Evolutionary conservation across 768 basidiomycete species (phyloP).

Genomic region (Clitopilus passeckerianus): DNA sequence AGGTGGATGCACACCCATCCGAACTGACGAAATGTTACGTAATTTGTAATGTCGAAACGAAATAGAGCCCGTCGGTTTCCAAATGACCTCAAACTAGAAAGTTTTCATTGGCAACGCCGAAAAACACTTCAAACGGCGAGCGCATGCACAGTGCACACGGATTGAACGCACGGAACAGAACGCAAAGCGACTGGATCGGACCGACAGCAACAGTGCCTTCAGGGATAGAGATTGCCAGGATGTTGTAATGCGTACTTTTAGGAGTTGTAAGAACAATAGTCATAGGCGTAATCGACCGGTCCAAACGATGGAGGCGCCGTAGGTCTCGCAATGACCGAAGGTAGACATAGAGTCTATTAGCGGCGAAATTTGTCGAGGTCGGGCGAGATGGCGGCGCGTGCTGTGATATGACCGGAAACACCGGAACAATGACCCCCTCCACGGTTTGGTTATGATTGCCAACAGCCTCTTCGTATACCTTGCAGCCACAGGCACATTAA

Average conservation of each 20-base stretch:
- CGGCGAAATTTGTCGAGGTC: not conserved
- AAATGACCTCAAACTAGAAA: not conserved
- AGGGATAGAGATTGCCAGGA: not conserved
- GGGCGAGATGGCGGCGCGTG: not conserved
- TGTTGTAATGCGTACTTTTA: not conserved
- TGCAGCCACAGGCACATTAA: not conserved
- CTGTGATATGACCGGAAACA: not conserved
- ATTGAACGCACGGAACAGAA: not conserved
- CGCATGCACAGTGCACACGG: not conserved
- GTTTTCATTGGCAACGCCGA: not conserved
- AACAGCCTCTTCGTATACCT: not conserved
- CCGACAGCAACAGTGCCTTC: not conserved
- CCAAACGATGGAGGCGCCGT: not conserved
- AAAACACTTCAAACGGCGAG: not conserved
- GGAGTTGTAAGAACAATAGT: not conserved
- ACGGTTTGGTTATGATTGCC: not conserved
- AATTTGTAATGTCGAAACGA: not conserved
- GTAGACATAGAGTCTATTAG: not conserved
- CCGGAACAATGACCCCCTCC: not conserved
- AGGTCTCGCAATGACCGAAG: not conserved
- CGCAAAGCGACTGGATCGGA: not conserved
- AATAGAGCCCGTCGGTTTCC: not conserved
- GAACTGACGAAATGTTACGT: not conserved
- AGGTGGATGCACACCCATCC: not conserved
- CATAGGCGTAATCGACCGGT: not conserved